Percentiles rank a stretch among this genome's conserved stretches.
Evolutionary conservation across 2,329 filamentous ascomycete species (phyloP).

Genomic region (Trichoderma arundinaceum): DNA sequence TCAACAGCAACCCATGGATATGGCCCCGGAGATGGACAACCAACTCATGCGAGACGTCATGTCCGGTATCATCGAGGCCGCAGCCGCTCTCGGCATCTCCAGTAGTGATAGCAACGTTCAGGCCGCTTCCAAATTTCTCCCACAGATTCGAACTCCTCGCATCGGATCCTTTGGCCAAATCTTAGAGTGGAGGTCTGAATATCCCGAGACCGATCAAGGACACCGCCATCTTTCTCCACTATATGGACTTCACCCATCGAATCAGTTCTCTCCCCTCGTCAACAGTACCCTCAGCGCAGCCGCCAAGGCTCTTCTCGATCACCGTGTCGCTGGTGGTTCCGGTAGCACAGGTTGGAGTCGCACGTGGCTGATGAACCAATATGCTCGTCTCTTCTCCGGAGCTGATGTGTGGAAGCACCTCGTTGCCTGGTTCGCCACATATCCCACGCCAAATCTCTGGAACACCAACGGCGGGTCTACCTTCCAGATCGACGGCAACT

Average conservation of each 20-base stretch:
- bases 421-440: slow-evolving; percentile 39
- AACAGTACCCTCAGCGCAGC: slow-evolving; percentile 32
- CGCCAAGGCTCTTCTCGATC: slow-evolving; percentile 40
- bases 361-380: slow-evolving; percentile 54
- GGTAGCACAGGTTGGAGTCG: slow-evolving; percentile 48
- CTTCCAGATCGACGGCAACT: slow-evolving; percentile 60
- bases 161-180: slow-evolving; percentile 42
- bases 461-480: slow-evolving; percentile 43
- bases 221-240: slow-evolving; percentile 56
- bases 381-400: slow-evolving; percentile 50
- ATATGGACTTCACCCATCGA: slow-evolving; percentile 52
- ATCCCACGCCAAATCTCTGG: slow-evolving; percentile 44
- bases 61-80: slow-evolving; percentile 26
- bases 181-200: slow-evolving; percentile 47
- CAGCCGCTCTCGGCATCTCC: slow-evolving; percentile 17
- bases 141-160: slow-evolving; percentile 28
- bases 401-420: slow-evolving; percentile 40
- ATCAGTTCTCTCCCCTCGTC: slow-evolving; percentile 35
- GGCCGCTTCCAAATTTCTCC: slow-evolving; percentile 28
- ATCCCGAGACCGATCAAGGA: slow-evolving; percentile 48
- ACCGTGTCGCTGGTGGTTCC: slow-evolving; percentile 44
- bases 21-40: slow-evolving; percentile 41
- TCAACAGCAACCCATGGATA: slow-evolving; percentile 32
- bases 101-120: slow-evolving; percentile 23
- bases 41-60: slow-evolving; percentile 33